Evolutionary conservation across 805 yeast genomes (phyloP), one percentile per base, ranked within the genome.

Genomic region (Blastobotrys americana): DNA sequence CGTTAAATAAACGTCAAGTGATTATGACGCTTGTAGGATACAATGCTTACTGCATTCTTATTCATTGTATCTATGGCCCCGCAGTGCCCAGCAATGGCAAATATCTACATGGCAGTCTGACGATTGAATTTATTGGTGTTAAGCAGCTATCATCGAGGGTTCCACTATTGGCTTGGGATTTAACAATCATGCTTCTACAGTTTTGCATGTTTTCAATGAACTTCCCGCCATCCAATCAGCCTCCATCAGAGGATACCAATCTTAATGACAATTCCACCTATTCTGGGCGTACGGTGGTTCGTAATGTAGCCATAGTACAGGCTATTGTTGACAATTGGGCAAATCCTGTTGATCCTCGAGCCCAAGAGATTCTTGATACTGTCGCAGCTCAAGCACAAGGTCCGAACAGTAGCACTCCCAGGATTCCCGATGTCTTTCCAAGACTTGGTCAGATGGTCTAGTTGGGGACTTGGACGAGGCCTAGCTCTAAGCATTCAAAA

Each of bases 121-220:
- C 55, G 4, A 50, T 54, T 8, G 57, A 54, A 39, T 52, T 54
- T 35, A 46, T 54, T 9, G 57, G 57, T 3, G 49, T 40, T 4
- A 34, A 42, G 18, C 51, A 47, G 3, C 38, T 52, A 33, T 34
- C 31, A 3, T 52, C 49, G 13, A 42, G 50, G n/a, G 3, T 40
- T 16, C 49, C 48, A 4, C 43, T 54, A 34, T 23, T 54, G 2
- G 17, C 40, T 8, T 53, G 56, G 56, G 55, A 51, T 38, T 15
- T 51, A 3, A 28, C 48, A 2, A 46, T 53, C 13, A 28, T 53
- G 33, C 13, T 44, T 4, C 43, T 53, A 10, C 56, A 53, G 41
- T 31, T 49, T 22, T 25, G 39, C 4, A 39, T 48, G 18, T 54
- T 51, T 39, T 37, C 51, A 5, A 42, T 49, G 15, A 44, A 49